Base-by-base conservation (phyloP, 352 stramenopile species). In the Pythium monospermum region DNA sequence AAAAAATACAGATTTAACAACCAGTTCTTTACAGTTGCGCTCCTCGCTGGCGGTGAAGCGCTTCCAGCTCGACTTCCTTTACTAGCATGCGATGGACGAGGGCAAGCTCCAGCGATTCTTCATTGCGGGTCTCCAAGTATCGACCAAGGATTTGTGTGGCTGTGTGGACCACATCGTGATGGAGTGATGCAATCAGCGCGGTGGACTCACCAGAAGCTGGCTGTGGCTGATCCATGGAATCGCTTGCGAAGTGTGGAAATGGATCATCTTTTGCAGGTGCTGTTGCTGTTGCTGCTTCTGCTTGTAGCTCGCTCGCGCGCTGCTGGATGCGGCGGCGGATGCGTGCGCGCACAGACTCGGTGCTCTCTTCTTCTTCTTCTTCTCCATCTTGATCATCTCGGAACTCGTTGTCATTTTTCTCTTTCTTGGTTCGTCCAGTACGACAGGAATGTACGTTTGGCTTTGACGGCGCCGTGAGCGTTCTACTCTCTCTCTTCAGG, bases 1-100 rank as follows among this genome's bases (percentile, higher is more conserved):
- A 35, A 13, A 35, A 35, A 35, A 13, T 13, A 35, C 13, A 8
- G 30, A 35, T 35, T 13, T 35, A 8, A 35, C 30, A 35, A 8
- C 8, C 30, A 35, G 30, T n/a, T n/a, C n/a, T n/a, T n/a, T n/a
- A n/a, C n/a, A n/a, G n/a, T 18, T 38, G 25, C 2, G 4, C 38
- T 22, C 7, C 30, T 28, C 53, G 27, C 43, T 46, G 47, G 8
- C 27, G 30, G 11, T 71, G 53, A 0, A 69, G 35, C n/a, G 36
- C 18, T 11, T 67, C 43, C n/a, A 69, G 40, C 36, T 69, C 60
- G 32, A 50, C 54, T 52, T 72, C 64, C 33, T 72, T 72, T 11
- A 44, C 36, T 3, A 69, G 52, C 64, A 69, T 69, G 48, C 59
- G 64, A 37, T 69, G 56, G 25, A 67, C 59, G 8, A 72, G 56